These are phyloP conservation scores for Eurotiales sp. DNA, from an alignment of 2,329 filamentous ascomycete genomes.

Conservation along the genomic window DNA sequence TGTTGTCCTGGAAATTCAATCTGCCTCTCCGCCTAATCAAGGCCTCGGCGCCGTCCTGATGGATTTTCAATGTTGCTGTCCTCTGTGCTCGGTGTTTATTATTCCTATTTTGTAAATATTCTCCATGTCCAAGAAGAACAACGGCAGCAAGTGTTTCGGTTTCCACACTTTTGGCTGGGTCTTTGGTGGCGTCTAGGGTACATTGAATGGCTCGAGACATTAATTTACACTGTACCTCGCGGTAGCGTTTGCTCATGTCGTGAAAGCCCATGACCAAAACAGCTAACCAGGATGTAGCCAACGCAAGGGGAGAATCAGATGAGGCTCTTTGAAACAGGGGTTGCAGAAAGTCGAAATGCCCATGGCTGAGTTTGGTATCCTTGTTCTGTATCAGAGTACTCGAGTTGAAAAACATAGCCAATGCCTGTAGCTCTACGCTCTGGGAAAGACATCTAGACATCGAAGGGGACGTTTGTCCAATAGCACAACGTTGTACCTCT, in stretches of 20 bases:
- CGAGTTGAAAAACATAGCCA: slow-evolving; percentile 1
- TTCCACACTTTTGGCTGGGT: slow-evolving; percentile 4
- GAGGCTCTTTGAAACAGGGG: background rate
- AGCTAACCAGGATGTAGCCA: slow-evolving; percentile 12
- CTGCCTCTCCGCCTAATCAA: slow-evolving; percentile 5
- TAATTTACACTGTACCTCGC: background rate
- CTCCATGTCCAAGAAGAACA: slow-evolving; percentile 9
- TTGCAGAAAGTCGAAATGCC: slow-evolving; percentile 12
- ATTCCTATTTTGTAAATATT: slow-evolving; percentile 3
- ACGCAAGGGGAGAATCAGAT: slow-evolving; percentile 1
- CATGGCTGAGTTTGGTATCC: slow-evolving; percentile 8
- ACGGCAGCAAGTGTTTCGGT: slow-evolving; percentile 9
- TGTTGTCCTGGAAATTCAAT: slow-evolving; percentile 12
- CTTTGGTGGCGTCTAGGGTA: background rate
- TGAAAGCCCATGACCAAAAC: slow-evolving; percentile 4
- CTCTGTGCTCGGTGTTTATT: background rate
- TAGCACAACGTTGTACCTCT: background rate
- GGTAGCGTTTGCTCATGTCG: background rate
- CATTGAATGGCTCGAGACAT: slow-evolving; percentile 1
- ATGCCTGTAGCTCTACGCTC: slow-evolving; percentile 2
- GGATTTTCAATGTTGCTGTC: background rate
- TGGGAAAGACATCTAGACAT: background rate
- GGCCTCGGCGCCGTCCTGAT: slow-evolving; percentile 12
- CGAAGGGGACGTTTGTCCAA: background rate
- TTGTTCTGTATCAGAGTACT: background rate